These are phyloP conservation scores for Hypoxylon sp. DNA, from an alignment of 2,329 filamentous ascomycete species.

Conservation along the genomic window DNA sequence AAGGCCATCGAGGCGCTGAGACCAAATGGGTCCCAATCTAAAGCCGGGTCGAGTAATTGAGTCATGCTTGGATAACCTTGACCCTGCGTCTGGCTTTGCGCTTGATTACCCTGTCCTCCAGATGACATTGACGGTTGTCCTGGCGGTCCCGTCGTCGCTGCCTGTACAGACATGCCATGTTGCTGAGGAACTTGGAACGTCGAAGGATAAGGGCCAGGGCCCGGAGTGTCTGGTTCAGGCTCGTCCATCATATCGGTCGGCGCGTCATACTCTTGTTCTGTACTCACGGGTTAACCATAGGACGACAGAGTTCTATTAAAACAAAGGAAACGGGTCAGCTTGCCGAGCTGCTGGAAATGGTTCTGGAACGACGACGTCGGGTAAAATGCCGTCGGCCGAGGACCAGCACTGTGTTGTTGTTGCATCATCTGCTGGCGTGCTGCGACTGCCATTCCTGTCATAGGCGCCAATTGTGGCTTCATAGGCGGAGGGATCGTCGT, in stretches of 20 bases:
- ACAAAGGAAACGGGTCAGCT: constrained; percentile 71
- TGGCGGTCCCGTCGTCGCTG: constrained; percentile 56
- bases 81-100: constrained; percentile 51
- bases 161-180: constrained; percentile 57
- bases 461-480: constrained; percentile 57
- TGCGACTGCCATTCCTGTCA: constrained; percentile 54
- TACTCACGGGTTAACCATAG: constrained; percentile 75
- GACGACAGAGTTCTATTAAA: constrained; percentile 72
- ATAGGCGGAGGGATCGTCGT: constrained; percentile 56
- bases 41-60: constrained; percentile 78
- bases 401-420: constrained; percentile 56
- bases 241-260: constrained; percentile 91
- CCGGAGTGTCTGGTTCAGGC: constrained; percentile 77
- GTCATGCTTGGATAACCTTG: constrained; percentile 73
- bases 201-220: constrained; percentile 74
- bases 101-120: constrained; percentile 50
- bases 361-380: constrained; percentile 87
- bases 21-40: constrained; percentile 94
- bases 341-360: constrained; percentile 96
- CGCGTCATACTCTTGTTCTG: constrained; percentile 97
- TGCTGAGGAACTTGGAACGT: constrained; percentile 62
- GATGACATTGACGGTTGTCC: constrained; percentile 55
- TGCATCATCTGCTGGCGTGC: constrained; percentile 55
- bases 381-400: constrained; percentile 70
- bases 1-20: constrained; percentile 96